Evolutionary conservation across 208 protist species (phyloP), one percentile per base, ranked within the genome.

Genomic region (Trypanosoma cruzi): DNA sequence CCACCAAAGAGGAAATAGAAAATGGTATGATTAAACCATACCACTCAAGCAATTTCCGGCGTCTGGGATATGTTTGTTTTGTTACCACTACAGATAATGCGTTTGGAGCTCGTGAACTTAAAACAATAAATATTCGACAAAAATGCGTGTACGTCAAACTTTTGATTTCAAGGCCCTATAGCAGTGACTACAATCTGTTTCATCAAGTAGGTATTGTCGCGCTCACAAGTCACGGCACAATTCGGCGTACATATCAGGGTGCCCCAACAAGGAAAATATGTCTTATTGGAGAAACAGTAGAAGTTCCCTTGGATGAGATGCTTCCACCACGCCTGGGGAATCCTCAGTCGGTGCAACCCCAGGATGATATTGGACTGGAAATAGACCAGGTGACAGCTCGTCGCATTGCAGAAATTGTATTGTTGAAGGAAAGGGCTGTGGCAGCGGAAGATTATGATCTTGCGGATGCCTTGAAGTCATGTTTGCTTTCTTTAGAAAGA

Each of bases 361-460:
- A 68, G 44, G 44, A 71, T 26, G 44, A 31, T 52, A 62, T 76
- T 32, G 48, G 28, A 16, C 22, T 8, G 13, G 61, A 78, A 65
- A 59, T 68, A 2, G 86, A 92, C 61, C 22, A 67, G 11, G 55
- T 68, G 5, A 75, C 81, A 26, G 44, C 11, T 13, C 74, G 68
- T 26, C 80, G 62, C 40, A 73, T 92, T n/a, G 28, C n/a, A 22
- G 81, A 90, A 49, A 66, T 96, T 16, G 32, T 74, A 8, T 61
- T 69, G 22, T 54, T 89, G 55, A 97, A 97, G 77, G 71, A 74
- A 58, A 75, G 68, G 10, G 93, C 91, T 18, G 89, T 96, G 16
- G 76, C 65, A 29, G 79, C 87, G 32, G 89, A 97, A 61, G 93
- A 97, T 69, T 97, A 96, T 74, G 93, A 97, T 75, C 46, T 85